Evolutionary conservation across 768 basidiomycete species (phyloP).

Genomic region (Boletus reticuloceps): DNA sequence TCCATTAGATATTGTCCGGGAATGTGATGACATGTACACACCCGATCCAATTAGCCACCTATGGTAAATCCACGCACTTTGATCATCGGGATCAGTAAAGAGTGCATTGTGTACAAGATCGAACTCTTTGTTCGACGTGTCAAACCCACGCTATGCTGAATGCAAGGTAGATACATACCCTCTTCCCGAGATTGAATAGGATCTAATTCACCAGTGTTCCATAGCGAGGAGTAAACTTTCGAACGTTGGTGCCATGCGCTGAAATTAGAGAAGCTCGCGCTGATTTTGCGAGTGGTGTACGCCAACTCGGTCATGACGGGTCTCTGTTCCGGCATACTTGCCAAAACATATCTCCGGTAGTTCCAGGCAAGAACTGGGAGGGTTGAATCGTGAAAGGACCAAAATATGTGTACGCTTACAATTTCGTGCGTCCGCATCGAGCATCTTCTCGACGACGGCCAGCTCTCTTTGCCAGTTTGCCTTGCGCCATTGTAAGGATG

Average conservation of each 20-base stretch:
- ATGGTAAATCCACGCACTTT: conserved; percentile 98
- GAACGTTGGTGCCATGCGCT: conserved; percentile 99
- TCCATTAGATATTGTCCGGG: not conserved
- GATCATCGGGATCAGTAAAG: conserved; percentile 95
- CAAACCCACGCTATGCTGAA: not conserved
- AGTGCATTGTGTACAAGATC: conserved; percentile 90
- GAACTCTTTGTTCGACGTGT: conserved; percentile 59
- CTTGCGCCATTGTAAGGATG: conserved; percentile 67
- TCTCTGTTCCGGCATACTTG: conserved; percentile 58
- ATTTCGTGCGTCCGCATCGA: conserved; percentile 88
- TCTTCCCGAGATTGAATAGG: conserved; percentile 58
- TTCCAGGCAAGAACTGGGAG: conserved; percentile 88
- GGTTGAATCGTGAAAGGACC: conserved; percentile 3
- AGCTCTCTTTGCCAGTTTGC: conserved; percentile 84
- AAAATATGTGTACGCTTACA: conserved; percentile 51
- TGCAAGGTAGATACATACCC: conserved; percentile 43
- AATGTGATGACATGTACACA: conserved; percentile 28
- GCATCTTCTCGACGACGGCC: conserved; percentile 86
- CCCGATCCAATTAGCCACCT: conserved; percentile 92
- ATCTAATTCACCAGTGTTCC: conserved; percentile 56
- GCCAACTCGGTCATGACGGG: conserved; percentile 67
- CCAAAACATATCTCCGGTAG: conserved; percentile 85
- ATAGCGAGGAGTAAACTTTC: conserved; percentile 67
- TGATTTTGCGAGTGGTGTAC: conserved; percentile 90
- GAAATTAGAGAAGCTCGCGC: conserved; percentile 94